Evolutionary conservation across 257 asterid species (phyloP).

Genomic region (Solanum stenotomum): DNA sequence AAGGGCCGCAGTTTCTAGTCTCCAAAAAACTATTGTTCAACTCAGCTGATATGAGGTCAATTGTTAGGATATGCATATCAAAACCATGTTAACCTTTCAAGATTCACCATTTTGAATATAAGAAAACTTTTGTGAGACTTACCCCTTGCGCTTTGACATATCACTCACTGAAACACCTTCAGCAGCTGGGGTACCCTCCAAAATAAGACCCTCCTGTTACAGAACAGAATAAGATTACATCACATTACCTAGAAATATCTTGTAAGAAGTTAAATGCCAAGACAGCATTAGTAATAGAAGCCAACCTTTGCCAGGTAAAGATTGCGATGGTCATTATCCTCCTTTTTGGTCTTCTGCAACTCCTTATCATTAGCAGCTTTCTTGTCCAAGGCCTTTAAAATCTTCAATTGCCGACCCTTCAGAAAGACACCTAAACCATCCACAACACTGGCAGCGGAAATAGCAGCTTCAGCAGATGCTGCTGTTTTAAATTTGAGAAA

Average conservation of each 20-base stretch:
- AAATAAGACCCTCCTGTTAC: conserved; percentile 81
- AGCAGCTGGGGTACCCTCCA: conserved; percentile 86
- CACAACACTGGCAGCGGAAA: conserved; percentile 52
- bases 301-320: conserved; percentile 84
- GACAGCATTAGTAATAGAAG: background rate
- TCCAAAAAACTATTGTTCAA: background rate
- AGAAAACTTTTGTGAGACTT: conserved; percentile 7
- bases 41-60: background rate
- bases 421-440: conserved; percentile 56
- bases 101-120: background rate
- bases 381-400: conserved; percentile 79
- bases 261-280: background rate
- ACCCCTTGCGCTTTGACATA: conserved; percentile 86
- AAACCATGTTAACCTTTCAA: background rate
- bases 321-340: conserved; percentile 67
- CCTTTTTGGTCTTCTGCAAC: conserved; percentile 67
- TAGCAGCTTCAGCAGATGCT: conserved; percentile 65
- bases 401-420: conserved; percentile 76
- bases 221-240: conserved; percentile 5
- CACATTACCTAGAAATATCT: background rate
- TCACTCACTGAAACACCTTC: conserved; percentile 78
- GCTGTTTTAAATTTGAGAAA: conserved; percentile 76
- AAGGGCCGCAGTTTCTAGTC: background rate
- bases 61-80: background rate
- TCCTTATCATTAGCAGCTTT: conserved; percentile 72